phyloP scores from a whole-genome alignment of 2,329 filamentous ascomycete genomes.

The Cryphonectria carpinicola region DNA sequence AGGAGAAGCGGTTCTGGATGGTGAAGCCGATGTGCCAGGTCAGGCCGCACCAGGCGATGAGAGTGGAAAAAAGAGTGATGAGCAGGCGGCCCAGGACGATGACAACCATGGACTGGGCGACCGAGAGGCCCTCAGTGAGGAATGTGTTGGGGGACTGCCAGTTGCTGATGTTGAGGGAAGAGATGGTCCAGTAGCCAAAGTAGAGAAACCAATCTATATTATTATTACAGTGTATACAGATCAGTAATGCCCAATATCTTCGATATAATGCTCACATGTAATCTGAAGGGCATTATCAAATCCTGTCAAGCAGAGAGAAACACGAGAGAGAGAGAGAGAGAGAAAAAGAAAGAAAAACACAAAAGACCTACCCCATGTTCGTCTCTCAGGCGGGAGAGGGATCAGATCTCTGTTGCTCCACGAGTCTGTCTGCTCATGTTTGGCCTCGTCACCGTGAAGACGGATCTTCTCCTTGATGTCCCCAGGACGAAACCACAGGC shows the following conservation, averaged over 20 bases:
- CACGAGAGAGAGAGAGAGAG: too few relatives aligned
- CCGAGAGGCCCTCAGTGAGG: constrained; percentile 50
- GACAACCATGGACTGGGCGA: constrained; percentile 50
- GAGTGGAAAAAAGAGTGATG: constrained; percentile 46
- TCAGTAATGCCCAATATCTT: not conserved
- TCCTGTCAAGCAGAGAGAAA: not conserved
- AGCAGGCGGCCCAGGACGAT: constrained; percentile 49
- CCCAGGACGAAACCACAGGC: constrained; percentile 4
- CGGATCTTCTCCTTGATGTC: constrained; percentile 24
- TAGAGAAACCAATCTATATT: constrained; percentile 27
- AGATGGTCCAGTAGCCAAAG: constrained; percentile 29
- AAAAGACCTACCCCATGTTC: constrained; percentile 25
- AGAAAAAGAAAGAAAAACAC: not conserved
- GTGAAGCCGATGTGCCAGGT: constrained; percentile 57
- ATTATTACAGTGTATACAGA: not conserved
- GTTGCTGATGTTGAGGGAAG: constrained; percentile 47
- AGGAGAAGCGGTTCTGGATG: constrained; percentile 53
- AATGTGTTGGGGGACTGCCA: constrained; percentile 50
- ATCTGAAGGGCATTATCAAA: not conserved
- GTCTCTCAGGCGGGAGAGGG: constrained; percentile 26
- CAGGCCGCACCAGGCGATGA: constrained; percentile 52
- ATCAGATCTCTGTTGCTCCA: constrained; percentile 30
- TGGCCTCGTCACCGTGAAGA: constrained; percentile 25
- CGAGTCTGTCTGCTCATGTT: constrained; percentile 28
- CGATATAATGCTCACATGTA: not conserved